Evolutionary conservation across 2,329 filamentous ascomycete species (phyloP), one percentile per base, ranked within the genome.

Genomic region (Sarocladiaceae sp.): DNA sequence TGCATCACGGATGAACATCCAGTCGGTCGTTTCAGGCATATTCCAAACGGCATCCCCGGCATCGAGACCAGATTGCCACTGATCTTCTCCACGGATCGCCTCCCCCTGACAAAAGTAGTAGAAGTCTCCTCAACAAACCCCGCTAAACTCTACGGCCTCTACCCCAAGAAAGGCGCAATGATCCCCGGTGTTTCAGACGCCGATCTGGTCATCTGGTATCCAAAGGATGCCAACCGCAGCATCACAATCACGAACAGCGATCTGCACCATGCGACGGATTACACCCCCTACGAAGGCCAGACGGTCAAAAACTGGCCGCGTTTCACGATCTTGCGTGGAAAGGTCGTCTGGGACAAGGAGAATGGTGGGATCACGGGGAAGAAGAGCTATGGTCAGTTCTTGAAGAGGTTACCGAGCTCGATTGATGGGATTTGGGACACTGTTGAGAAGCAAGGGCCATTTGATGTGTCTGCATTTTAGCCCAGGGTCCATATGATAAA

Each of bases 191-290:
- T 75, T 29, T 69, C 64, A 2, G 79, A 83, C 62, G 80, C 80
- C 1, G 80, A 84, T 62, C 61, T 83, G 31, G 75, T 76, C 11
- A 73, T 83, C 18, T 84, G 79, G 78, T 79, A 82, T 61, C 77
- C 78, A 1, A 65, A 73, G 11, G 69, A 65, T 2, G 64, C 60
- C 51, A 57, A 74, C 7, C 36, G 37, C 8, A 17, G 28, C 57
- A 61, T 74, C 17, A 63, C 68, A 12, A 72, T 79, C 55, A 63
- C 65, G 36, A 82, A 84, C 58, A 66, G 68, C 7, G 75, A 77
- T 65, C 62, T 85, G 56, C 81, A 86, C 62, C 82, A 85, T 60
- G 72, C 79, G 54, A 75, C 82, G 2, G 81, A 86, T 59, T 83
- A 85, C 59, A 83, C 81, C 8, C 81, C 82, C 0, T 85, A 78